Evolutionary conservation across 768 basidiomycete species (phyloP).

Genomic region (Kwoniella sp.): DNA sequence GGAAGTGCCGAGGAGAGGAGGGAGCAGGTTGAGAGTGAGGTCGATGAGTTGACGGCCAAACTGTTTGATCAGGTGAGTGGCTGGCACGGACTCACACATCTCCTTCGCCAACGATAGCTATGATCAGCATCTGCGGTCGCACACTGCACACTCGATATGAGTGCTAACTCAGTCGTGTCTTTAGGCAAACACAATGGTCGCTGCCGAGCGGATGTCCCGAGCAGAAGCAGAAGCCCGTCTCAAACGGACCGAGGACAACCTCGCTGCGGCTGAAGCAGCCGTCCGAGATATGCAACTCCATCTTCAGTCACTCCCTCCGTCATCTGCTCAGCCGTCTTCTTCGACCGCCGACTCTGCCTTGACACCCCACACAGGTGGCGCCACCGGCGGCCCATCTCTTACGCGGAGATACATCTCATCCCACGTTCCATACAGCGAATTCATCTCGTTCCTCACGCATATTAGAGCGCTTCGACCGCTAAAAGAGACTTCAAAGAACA

Average conservation of each 20-base stretch:
- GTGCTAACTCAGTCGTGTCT: no score
- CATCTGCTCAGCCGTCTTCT: constrained; percentile 9
- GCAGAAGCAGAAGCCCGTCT: constrained; percentile 75
- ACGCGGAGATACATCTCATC: constrained; percentile 57
- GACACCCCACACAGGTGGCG: neutral
- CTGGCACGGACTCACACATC: no score
- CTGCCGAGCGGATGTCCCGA: constrained; percentile 72
- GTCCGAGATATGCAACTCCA: constrained; percentile 80
- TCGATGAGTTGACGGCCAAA: constrained; percentile 88
- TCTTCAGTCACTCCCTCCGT: constrained; percentile 67
- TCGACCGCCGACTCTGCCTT: neutral
- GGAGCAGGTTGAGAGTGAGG: constrained; percentile 81
- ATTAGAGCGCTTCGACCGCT: constrained; percentile 70
- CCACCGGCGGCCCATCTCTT: neutral
- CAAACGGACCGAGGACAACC: constrained; percentile 71
- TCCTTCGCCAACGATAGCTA: no score
- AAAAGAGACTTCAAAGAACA: constrained; percentile 55
- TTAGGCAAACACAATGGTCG: constrained; percentile 96
- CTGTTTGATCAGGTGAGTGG: constrained; percentile 66
- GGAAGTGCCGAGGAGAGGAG: constrained; percentile 86
- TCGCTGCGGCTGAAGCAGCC: constrained; percentile 82
- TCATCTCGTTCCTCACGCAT: constrained; percentile 73
- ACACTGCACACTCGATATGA: no score
- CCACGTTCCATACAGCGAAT: constrained; percentile 79
- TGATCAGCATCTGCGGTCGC: no score